phyloP scores from a whole-genome alignment of 305 asterid species.

The Fraxinus nigra region DNA sequence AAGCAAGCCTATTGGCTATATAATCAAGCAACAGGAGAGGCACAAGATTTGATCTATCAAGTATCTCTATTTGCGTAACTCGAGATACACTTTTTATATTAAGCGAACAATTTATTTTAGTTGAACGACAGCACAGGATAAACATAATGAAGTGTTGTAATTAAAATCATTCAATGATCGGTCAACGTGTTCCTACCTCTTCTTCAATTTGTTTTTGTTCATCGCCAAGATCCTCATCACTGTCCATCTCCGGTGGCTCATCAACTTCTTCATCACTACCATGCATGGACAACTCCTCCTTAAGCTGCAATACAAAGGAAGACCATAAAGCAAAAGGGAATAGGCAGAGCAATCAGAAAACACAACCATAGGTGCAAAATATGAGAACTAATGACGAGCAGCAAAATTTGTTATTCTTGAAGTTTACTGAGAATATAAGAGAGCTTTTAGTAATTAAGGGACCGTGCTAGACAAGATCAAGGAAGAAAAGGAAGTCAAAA shows the following conservation, averaged over 20 bases:
- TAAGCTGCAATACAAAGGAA: slow-evolving; percentile 52
- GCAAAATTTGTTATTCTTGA: neutral
- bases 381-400: neutral
- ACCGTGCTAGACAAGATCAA: too few species aligned
- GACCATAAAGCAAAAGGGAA: neutral
- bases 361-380: neutral
- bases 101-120: too few species aligned
- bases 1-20: neutral
- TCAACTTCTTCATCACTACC: slow-evolving; percentile 94
- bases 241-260: slow-evolving; percentile 58
- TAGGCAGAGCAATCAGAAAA: neutral
- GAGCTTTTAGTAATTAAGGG: neutral
- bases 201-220: slow-evolving; percentile 53
- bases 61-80: too few species aligned
- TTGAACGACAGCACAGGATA: neutral
- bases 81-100: neutral
- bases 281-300: slow-evolving; percentile 74
- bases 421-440: neutral
- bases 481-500: too few species aligned
- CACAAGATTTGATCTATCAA: too few species aligned
- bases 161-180: neutral
- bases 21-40: too few species aligned
- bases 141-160: neutral
- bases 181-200: slow-evolving; percentile 48
- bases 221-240: slow-evolving; percentile 34